Evolutionary conservation across 192 early-diverging fungal genomes (phyloP), one percentile per base, ranked within the genome.

Genomic region (Entophlyctis luteolus): DNA sequence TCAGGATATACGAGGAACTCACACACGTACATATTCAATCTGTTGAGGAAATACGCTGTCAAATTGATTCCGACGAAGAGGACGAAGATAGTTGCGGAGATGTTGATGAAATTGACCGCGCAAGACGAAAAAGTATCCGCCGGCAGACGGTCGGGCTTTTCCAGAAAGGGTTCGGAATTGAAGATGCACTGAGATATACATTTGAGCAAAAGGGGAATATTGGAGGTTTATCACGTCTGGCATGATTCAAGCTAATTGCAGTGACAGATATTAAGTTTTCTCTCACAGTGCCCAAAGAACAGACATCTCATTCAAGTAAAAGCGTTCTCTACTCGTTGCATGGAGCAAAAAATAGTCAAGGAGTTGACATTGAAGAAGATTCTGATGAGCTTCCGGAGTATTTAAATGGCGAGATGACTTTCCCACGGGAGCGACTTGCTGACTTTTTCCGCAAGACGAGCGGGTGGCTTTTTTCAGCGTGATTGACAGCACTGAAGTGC

Each of bases 1-100:
- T 77, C 10, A 60, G 72, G 16, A 74, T 77, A 69, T 74, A 71
- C 35, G 76, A 77, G 47, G 69, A 73, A 27, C 48, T 77, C 18
- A 71, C 76, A 32, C 60, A 70, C 5, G 50, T 73, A 12, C 70
- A 69, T 22, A 74, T 77, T 37, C 63, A 74, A 59, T 48, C 52
- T 12, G 76, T 74, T 10, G 65, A 77, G 49, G 76, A 77, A 47
- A 59, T 38, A 22, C 38, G 47, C 25, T 31, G 20, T 14, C 53
- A 53, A 23, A 57, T 47, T 25, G 58, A 50, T 37, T 42, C 33
- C 14, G 67, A 50, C 14, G 68, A 71, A 1, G 69, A 58, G 14
- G 56, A 29, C 8, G 57, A 65, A 45, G 60, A 55, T 22, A 47
- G 18, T 29, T 46, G 23, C 2, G 45, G 50, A 29, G 18, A 5